Evolutionary conservation across 768 basidiomycete genomes (phyloP).

Genomic region (Suillus alpinus): DNA sequence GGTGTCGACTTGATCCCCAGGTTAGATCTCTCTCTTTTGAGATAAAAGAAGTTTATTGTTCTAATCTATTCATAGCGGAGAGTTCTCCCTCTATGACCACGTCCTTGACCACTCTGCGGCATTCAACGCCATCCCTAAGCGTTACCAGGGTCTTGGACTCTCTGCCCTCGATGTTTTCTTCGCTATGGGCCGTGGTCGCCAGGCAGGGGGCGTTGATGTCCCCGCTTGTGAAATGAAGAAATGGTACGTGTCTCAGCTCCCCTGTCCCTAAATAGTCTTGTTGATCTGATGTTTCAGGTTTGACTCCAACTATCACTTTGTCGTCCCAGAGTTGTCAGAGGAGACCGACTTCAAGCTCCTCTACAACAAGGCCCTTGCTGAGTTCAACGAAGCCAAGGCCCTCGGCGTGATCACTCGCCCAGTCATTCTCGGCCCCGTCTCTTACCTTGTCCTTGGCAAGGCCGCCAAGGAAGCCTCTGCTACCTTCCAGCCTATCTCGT

Average conservation of each 20-base stretch:
- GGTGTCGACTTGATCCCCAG: slow-evolving; percentile 92
- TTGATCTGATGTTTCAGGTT: slow-evolving; percentile 54
- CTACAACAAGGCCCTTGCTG: slow-evolving; percentile 92
- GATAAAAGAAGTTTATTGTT: slow-evolving; percentile 14
- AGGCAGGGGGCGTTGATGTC: slow-evolving; percentile 91
- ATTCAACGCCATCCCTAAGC: slow-evolving; percentile 96
- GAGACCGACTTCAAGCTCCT: slow-evolving; percentile 90
- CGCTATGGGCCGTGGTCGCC: slow-evolving; percentile 98
- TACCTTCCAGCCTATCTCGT: slow-evolving; percentile 87
- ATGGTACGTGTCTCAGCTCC: slow-evolving; percentile 58
- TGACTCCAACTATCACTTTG: slow-evolving; percentile 98
- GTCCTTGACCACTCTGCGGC: slow-evolving; percentile 95
- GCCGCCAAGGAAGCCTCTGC: slow-evolving; percentile 77
- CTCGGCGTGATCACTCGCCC: slow-evolving; percentile 90
- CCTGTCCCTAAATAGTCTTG: slow-evolving; percentile 1
- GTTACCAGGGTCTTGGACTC: slow-evolving; percentile 83
- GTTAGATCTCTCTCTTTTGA: slow-evolving; percentile 40
- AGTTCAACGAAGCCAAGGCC: slow-evolving; percentile 92
- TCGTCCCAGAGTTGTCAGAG: slow-evolving; percentile 94
- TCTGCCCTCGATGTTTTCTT: slow-evolving; percentile 95
- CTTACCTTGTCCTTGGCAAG: slow-evolving; percentile 94
- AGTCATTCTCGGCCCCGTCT: slow-evolving; percentile 92
- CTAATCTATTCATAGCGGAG: slow-evolving; percentile 61
- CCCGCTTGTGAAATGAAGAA: slow-evolving; percentile 99
- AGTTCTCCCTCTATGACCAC: slow-evolving; percentile 98